Percentiles rank a stretch among this genome's conserved stretches.
These are phyloP conservation scores for Dendrocalamus latiflorus DNA, from an alignment of 202 grass and related monocot genomes.

Conservation along the genomic window DNA sequence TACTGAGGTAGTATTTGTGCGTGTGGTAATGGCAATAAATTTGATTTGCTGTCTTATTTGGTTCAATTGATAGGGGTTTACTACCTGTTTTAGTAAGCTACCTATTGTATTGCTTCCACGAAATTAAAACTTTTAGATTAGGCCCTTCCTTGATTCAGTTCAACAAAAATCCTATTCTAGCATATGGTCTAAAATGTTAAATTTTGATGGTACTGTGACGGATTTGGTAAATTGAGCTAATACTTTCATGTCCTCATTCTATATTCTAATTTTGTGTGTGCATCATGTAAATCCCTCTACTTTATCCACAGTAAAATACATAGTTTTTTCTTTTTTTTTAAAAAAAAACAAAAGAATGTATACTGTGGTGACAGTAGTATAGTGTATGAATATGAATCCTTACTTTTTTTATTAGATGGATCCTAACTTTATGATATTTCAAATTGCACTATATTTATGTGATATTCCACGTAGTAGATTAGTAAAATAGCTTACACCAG, in stretches of 20 bases:
- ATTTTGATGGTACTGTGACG: neutral
- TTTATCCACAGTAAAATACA: neutral
- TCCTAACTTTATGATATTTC: neutral
- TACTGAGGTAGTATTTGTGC: neutral
- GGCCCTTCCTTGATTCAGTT: neutral
- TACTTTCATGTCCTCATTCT: neutral
- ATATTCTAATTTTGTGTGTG: neutral
- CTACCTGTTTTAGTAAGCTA: neutral
- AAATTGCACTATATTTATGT: conserved; percentile 1
- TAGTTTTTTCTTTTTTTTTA: neutral
- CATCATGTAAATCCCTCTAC: neutral
- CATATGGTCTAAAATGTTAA: neutral
- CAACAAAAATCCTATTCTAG: neutral
- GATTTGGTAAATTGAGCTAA: neutral
- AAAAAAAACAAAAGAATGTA: neutral
- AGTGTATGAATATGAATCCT: neutral
- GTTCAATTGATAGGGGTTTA: neutral
- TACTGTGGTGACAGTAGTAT: neutral
- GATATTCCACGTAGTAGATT: neutral
- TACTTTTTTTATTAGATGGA: neutral
- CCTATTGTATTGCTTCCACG: neutral
- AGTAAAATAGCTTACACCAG: neutral
- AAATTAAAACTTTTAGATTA: neutral
- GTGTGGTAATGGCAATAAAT: neutral
- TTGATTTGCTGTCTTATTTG: neutral